Conservation (phyloP, 768 basidiomycete genomes). For the Boletellus sp. region DNA sequence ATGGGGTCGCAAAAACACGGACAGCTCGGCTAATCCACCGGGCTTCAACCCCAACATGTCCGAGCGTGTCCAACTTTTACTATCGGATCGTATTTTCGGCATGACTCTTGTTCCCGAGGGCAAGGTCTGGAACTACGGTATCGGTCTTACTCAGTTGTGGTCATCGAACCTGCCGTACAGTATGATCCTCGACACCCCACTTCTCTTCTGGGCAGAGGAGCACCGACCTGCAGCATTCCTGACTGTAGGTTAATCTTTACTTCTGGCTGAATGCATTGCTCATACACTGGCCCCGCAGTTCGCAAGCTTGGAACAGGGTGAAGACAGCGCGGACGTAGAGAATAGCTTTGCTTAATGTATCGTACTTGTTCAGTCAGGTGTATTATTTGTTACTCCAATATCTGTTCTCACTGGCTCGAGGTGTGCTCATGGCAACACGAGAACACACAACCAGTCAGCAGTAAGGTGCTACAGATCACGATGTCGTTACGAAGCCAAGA, state of each 20-base stretch:
- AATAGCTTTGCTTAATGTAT: constrained; percentile 78
- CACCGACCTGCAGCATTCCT: constrained; percentile 94
- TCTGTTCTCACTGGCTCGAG: neutral
- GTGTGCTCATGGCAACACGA: neutral
- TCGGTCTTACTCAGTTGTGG: constrained; percentile 92
- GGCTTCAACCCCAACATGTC: constrained; percentile 99
- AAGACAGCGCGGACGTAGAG: constrained; percentile 94
- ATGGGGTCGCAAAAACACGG: constrained; percentile 93
- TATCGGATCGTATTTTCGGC: constrained; percentile 94
- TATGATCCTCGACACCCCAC: constrained; percentile 87
- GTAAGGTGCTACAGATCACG: constrained; percentile 23
- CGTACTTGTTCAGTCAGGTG: constrained; percentile 2
- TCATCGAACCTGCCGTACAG: constrained; percentile 74
- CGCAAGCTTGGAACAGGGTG: constrained; percentile 83
- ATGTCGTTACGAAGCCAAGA: constrained; percentile 46
- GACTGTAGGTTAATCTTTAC: constrained; percentile 51
- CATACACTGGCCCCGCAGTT: constrained; percentile 47
- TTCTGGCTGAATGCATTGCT: neutral
- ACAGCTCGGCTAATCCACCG: constrained; percentile 77
- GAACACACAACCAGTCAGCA: constrained; percentile 14
- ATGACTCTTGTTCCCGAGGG: constrained; percentile 95
- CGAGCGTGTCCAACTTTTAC: constrained; percentile 85
- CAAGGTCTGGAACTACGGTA: constrained; percentile 94
- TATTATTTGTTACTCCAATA: constrained; percentile 15
- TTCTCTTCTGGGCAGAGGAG: constrained; percentile 94